Base-by-base conservation (phyloP, 352 stramenopile species). In the Thalassiosira pacifica region DNA sequence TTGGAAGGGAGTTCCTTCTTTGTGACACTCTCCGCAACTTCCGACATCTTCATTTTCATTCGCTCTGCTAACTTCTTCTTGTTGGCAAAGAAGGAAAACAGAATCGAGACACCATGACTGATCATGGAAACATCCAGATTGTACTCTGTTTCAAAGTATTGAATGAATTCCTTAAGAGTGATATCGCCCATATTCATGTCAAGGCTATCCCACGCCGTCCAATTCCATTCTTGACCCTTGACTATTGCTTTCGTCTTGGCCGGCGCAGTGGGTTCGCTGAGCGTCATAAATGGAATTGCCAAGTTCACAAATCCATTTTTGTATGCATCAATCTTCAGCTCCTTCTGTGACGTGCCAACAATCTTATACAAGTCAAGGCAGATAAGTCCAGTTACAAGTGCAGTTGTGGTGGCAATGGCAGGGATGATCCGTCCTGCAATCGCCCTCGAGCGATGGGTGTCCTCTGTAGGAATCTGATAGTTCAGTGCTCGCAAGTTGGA, bases 341-440 rank as follows among this genome's bases (percentile, higher is more conserved):
- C 84, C 78, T 94, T 94, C 19, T 87, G 85, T 45, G 92, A 94
- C 18, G 91, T 93, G n/a, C 92, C 90, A 68, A 96, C 85, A 59
- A 97, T 88, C 87, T 99, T 99, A 83, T 99, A 95, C 55, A 99
- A 95, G 85, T 99, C 98, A 74, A 99, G 96, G 88, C 97, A 99
- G 81, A 99, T 97, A 4, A 99, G 93, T 42, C 98, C 98, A 0
- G 98, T 99, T 34, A 99, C 98, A 40, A 99, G 91, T 19, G 98
- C 97, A 16, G 98, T 99, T 9, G 98, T 99, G 45, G 98, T 99
- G 24, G 98, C 98, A 88, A 99, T 99, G 18, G 98, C 98, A 11
- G 98, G 98, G 78, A 99, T 99, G 87, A 99, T 99, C 55, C 82
- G 59, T 65, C 98, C 98, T n/a, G 98, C 98, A 92, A 99, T 99